These are phyloP conservation scores for Afroboletus lepidellus DNA, from an alignment of 1,284 basidiomycete species.

Conservation along the genomic window DNA sequence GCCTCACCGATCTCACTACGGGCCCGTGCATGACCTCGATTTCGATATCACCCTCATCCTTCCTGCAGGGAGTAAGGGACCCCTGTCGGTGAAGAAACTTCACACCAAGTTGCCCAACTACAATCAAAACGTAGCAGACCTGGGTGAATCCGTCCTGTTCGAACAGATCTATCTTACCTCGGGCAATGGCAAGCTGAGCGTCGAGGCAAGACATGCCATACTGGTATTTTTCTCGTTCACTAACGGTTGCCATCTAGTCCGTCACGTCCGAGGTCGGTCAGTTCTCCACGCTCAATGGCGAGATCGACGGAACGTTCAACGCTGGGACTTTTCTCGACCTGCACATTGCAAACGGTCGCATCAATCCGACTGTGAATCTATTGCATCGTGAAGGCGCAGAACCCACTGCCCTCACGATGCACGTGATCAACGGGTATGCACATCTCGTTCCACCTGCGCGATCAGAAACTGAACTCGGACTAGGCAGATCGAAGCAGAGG, in stretches of 20 bases:
- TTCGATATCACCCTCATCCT: conserved; percentile 37
- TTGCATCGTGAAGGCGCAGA: conserved; percentile 29
- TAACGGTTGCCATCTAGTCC: conserved; percentile 30
- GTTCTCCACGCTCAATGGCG: conserved; percentile 36
- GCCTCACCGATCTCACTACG: not conserved
- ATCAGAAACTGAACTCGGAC: conserved; percentile 7
- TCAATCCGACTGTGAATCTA: conserved; percentile 38
- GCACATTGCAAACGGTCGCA: conserved; percentile 37
- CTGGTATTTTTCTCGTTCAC: not conserved
- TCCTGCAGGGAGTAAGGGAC: conserved; percentile 26
- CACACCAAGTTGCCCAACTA: conserved; percentile 37
- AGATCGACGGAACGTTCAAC: conserved; percentile 44
- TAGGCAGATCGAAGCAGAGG: conserved; percentile 33
- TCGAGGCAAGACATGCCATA: conserved; percentile 26
- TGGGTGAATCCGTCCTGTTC: conserved; percentile 35
- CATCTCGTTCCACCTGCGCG: not conserved
- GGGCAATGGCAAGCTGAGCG: conserved; percentile 28
- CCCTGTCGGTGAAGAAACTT: conserved; percentile 35
- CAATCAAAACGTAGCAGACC: conserved; percentile 31
- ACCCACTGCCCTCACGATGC: conserved; percentile 27
- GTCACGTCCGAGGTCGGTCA: conserved; percentile 32
- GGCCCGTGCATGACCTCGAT: conserved; percentile 10
- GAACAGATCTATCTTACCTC: conserved; percentile 32
- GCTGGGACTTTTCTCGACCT: conserved; percentile 37
- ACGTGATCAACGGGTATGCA: conserved; percentile 41